phyloP scores from a whole-genome alignment of 768 basidiomycete species.

The Panellus pusillus region DNA sequence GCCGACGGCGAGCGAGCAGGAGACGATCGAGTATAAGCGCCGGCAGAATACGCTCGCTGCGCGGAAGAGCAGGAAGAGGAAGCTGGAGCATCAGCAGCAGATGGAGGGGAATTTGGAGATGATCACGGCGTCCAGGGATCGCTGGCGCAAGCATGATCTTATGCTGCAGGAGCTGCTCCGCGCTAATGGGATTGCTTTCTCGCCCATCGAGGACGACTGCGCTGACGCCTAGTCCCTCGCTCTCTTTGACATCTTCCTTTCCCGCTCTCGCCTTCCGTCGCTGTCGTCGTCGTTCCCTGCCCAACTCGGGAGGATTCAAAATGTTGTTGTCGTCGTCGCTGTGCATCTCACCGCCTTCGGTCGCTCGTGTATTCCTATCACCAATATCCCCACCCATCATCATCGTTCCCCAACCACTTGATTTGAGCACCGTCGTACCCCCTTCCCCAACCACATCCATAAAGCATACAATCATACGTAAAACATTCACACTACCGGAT shows the following conservation, averaged over 20 bases:
- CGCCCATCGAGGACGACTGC: no score
- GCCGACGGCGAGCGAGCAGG: slow-evolving; percentile 40
- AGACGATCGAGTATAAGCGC: slow-evolving; percentile 65
- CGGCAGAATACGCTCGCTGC: slow-evolving; percentile 72
- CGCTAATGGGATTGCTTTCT: no score
- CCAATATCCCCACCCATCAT: slow-evolving; percentile 1
- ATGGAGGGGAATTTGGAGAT: slow-evolving; percentile 45
- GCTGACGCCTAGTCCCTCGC: no score
- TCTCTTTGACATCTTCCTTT: not conserved
- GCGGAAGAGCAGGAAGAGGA: slow-evolving; percentile 62
- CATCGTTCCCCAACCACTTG: slow-evolving; percentile 22
- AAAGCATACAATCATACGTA: not conserved
- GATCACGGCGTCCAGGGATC: not conserved
- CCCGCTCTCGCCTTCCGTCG: no score
- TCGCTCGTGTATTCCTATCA: slow-evolving; percentile 14
- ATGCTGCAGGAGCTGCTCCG: slow-evolving; percentile 8
- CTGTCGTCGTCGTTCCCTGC: not conserved
- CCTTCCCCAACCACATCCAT: slow-evolving; percentile 5
- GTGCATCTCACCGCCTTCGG: slow-evolving; percentile 10
- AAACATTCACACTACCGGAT: no score
- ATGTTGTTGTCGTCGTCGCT: not conserved
- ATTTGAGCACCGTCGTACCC: slow-evolving; percentile 24
- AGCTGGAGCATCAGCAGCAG: slow-evolving; percentile 59
- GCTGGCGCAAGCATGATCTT: slow-evolving; percentile 14
- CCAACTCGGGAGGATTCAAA: not conserved